These are phyloP conservation scores for Picea abies DNA, from an alignment of 83 land plant species.

Conservation along the genomic window DNA sequence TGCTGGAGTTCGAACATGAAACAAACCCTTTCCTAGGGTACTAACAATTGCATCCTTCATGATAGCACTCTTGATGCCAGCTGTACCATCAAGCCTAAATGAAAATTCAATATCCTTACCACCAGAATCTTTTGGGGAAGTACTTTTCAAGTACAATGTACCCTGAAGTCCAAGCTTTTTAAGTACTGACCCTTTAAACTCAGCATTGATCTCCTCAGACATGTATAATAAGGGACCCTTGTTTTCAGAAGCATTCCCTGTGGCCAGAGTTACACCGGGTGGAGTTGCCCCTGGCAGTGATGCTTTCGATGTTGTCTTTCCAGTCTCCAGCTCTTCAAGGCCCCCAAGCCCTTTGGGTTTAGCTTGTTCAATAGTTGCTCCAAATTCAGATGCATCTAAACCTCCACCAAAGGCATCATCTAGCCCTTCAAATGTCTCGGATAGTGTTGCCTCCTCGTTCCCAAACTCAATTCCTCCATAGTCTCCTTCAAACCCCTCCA, in stretches of 20 bases:
- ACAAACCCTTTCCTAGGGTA: slow-evolving; percentile 84
- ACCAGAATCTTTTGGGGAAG: slow-evolving; percentile 45
- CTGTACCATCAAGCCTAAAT: slow-evolving; percentile 70
- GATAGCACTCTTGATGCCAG: slow-evolving; percentile 68
- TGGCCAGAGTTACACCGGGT: slow-evolving; percentile 22
- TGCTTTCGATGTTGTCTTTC: slow-evolving; percentile 19
- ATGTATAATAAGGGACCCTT: slow-evolving; percentile 79
- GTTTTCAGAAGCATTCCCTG: slow-evolving; percentile 38
- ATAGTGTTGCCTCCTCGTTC: slow-evolving; percentile 56
- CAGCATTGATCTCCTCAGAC: slow-evolving; percentile 77
- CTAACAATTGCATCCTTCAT: slow-evolving; percentile 64
- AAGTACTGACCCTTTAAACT: slow-evolving; percentile 80
- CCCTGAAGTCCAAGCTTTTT: slow-evolving; percentile 74
- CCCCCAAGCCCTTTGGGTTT: slow-evolving; percentile 63
- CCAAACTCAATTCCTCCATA: slow-evolving; percentile 88
- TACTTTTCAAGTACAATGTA: slow-evolving; percentile 65
- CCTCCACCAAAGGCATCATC: slow-evolving; percentile 94
- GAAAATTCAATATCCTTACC: slow-evolving; percentile 88
- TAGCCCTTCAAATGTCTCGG: slow-evolving; percentile 84
- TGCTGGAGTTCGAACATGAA: slow-evolving; percentile 80
- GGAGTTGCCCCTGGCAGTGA: slow-evolving; percentile 26
- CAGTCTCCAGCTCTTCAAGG: slow-evolving; percentile 66
- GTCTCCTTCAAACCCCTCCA: slow-evolving; percentile 91
- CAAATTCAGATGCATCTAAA: slow-evolving; percentile 92
- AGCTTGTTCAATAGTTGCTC: slow-evolving; percentile 34